These are phyloP conservation scores for Penstemon newberryi DNA, from an alignment of 257 asterid species.

Conservation along the genomic window DNA sequence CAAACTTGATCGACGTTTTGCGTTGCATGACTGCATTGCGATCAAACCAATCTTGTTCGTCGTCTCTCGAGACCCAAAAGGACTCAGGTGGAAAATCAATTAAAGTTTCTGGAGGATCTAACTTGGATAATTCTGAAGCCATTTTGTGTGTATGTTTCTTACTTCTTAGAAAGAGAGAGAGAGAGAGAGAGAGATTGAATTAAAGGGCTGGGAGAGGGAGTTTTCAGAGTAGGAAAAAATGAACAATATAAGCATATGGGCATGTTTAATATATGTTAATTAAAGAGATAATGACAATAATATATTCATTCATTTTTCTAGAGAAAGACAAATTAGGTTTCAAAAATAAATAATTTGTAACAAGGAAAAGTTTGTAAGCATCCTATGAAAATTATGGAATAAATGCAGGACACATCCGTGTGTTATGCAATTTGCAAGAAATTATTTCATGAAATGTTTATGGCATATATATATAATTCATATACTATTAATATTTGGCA, in stretches of 20 bases:
- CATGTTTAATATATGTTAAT: constrained; percentile 24
- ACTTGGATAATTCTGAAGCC: constrained; percentile 14
- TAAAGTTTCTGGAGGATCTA: constrained; percentile 28
- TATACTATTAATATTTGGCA: too few relatives aligned
- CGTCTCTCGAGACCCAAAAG: constrained; percentile 46
- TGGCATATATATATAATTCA: too few relatives aligned
- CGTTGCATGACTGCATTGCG: constrained; percentile 60
- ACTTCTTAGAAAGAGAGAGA: not conserved
- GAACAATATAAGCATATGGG: constrained; percentile 27
- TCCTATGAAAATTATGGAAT: not conserved
- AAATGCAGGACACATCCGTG: not conserved
- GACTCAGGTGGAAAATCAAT: constrained; percentile 67
- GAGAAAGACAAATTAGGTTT: constrained; percentile 26
- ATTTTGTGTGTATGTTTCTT: not conserved
- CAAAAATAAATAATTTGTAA: constrained; percentile 20
- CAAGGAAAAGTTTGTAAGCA: constrained; percentile 14
- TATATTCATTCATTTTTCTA: constrained; percentile 6
- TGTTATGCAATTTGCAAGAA: not conserved
- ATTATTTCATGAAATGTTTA: too few relatives aligned
- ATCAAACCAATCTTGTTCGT: constrained; percentile 58
- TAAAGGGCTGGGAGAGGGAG: not conserved
- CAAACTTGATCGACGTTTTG: constrained; percentile 50
- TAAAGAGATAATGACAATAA: constrained; percentile 34
- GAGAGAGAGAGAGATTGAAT: constrained; percentile 1
- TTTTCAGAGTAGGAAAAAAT: constrained; percentile 1